phyloP scores from a whole-genome alignment of 352 stramenopile genomes.

The Pythium apleroticum region DNA sequence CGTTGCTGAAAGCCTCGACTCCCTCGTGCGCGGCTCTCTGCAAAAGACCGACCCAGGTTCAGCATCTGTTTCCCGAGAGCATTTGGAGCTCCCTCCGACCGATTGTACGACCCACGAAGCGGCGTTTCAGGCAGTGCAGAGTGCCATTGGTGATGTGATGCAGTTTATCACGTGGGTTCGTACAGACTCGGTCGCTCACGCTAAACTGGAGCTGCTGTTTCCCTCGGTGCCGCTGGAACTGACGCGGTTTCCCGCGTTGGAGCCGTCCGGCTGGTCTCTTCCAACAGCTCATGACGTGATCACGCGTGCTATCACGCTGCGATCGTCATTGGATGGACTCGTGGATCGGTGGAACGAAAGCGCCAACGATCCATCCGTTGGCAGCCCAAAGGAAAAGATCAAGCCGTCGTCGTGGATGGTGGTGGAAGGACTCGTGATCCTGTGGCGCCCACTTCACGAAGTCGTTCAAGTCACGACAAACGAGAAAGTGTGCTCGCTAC shows the following conservation, averaged over 20 bases:
- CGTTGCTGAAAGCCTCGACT: conserved; percentile 15
- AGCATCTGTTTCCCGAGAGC: background rate
- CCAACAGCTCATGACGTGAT: conserved; percentile 16
- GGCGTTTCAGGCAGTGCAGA: background rate
- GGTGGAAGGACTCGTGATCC: conserved; percentile 37
- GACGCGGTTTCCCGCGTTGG: background rate
- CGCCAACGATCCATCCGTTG: background rate
- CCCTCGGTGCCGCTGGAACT: conserved; percentile 8
- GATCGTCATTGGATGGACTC: conserved; percentile 11
- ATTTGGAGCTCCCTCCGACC: background rate
- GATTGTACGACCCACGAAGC: background rate
- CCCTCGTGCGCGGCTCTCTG: conserved; percentile 2
- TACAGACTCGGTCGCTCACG: background rate
- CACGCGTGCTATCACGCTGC: conserved; percentile 13
- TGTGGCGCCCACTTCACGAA: conserved; percentile 46
- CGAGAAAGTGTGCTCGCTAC: conserved; percentile 36
- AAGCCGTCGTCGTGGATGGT: conserved; percentile 25
- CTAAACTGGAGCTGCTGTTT: conserved; percentile 5
- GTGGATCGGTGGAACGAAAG: conserved; percentile 4
- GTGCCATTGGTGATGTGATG: conserved; percentile 4
- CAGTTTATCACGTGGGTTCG: conserved; percentile 15
- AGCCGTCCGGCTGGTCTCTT: conserved; percentile 13
- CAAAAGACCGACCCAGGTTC: background rate
- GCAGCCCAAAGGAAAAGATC: background rate
- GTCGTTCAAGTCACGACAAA: conserved; percentile 36